phyloP scores from a whole-genome alignment of 495 filamentous ascomycete genomes.

The Daldinia decipiens region DNA sequence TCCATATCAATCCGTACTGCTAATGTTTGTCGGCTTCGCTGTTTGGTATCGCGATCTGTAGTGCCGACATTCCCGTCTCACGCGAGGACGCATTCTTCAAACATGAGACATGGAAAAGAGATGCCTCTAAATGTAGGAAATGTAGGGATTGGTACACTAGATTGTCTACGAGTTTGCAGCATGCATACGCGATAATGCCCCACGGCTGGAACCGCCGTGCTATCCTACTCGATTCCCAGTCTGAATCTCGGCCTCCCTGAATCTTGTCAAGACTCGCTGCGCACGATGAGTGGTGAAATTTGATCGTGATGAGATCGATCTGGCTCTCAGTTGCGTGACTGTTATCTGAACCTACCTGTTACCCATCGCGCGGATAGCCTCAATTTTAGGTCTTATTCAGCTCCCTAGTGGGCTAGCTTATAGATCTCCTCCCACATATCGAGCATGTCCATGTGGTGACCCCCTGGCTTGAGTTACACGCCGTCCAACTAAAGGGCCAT shows the following conservation, averaged over 20 bases:
- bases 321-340: conserved; percentile 25
- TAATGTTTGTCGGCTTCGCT: conserved; percentile 21
- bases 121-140: conserved; percentile 24
- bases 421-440: conserved; percentile 28
- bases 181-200: conserved; percentile 23
- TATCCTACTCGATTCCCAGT: conserved; percentile 29
- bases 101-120: conserved; percentile 6
- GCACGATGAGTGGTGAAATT: conserved; percentile 6
- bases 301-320: conserved; percentile 19
- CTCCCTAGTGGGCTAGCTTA: conserved; percentile 20
- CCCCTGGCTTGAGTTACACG: conserved; percentile 35
- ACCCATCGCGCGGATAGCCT: conserved; percentile 27
- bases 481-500: conserved; percentile 19
- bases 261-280: background rate
- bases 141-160: conserved; percentile 16
- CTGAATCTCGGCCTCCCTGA: conserved; percentile 1
- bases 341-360: conserved; percentile 30
- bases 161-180: conserved; percentile 30
- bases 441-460: conserved; percentile 25
- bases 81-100: conserved; percentile 6
- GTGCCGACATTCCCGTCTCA: conserved; percentile 28
- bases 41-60: conserved; percentile 17
- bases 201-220: conserved; percentile 28
- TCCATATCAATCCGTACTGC: background rate
- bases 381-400: conserved; percentile 37